These are phyloP conservation scores for Uromyces viciae-fabae DNA, from an alignment of 1,284 basidiomycete genomes.

Conservation along the genomic window DNA sequence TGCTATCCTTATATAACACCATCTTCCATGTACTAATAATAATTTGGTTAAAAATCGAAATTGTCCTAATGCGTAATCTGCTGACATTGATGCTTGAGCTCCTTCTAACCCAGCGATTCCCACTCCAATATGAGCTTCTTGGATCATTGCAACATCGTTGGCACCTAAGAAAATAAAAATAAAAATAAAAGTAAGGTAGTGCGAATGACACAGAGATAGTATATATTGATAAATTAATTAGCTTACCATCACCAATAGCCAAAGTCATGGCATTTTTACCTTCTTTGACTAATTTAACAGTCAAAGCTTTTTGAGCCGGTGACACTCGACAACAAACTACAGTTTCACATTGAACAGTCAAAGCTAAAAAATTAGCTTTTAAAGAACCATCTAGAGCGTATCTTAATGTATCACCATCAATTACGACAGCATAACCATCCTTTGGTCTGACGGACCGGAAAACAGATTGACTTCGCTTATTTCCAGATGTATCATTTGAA, in stretches of 20 bases:
- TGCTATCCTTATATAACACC: slow-evolving; percentile 94
- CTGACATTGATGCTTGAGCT: slow-evolving; percentile 96
- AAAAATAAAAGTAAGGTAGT: not conserved
- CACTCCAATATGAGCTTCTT: slow-evolving; percentile 94
- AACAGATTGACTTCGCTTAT: not conserved
- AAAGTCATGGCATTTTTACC: slow-evolving; percentile 92
- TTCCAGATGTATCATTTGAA: not conserved
- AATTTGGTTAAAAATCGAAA: slow-evolving; percentile 88
- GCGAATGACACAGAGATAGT: no score
- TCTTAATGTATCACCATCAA: slow-evolving; percentile 87
- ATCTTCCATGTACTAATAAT: slow-evolving; percentile 87
- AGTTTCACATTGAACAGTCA: slow-evolving; percentile 92
- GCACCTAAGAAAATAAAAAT: slow-evolving; percentile 57
- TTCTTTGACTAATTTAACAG: slow-evolving; percentile 90
- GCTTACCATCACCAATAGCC: slow-evolving; percentile 81
- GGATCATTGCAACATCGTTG: slow-evolving; percentile 95
- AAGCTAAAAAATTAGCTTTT: slow-evolving; percentile 73
- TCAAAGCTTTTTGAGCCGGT: slow-evolving; percentile 91
- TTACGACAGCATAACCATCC: slow-evolving; percentile 80
- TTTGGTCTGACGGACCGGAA: slow-evolving; percentile 46
- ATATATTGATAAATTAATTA: no score
- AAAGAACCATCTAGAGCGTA: slow-evolving; percentile 73
- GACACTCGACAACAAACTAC: slow-evolving; percentile 96
- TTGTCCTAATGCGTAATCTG: slow-evolving; percentile 96
- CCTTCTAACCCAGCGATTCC: slow-evolving; percentile 91